These are phyloP conservation scores for Apostasia shenzhenica DNA, from an alignment of 106 monocot species.

Conservation along the genomic window DNA sequence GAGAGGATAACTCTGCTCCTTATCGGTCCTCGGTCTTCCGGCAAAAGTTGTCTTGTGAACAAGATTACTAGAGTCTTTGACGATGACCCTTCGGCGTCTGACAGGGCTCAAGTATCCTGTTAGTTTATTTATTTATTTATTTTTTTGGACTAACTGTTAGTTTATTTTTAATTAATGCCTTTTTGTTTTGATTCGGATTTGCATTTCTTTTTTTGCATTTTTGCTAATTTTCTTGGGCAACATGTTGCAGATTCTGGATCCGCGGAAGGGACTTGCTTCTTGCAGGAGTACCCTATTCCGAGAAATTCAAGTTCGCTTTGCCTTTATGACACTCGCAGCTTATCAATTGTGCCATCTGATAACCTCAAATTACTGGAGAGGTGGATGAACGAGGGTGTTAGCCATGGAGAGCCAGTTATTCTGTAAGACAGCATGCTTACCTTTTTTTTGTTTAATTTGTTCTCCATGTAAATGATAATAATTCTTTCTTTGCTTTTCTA, in stretches of 20 bases:
- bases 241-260: background rate
- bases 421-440: slow-evolving; percentile 15
- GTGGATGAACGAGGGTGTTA: slow-evolving; percentile 56
- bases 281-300: slow-evolving; percentile 57
- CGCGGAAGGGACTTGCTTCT: slow-evolving; percentile 21
- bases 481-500: too few relatives aligned
- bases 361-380: slow-evolving; percentile 32
- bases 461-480: too few relatives aligned
- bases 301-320: slow-evolving; percentile 50
- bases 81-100: slow-evolving; percentile 17
- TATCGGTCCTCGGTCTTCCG: slow-evolving; percentile 43
- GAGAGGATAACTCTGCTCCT: slow-evolving; percentile 42
- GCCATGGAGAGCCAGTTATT: slow-evolving; percentile 32
- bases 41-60: slow-evolving; percentile 51
- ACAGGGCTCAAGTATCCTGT: slow-evolving; percentile 36
- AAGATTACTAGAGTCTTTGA: slow-evolving; percentile 43
- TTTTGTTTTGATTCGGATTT: background rate
- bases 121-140: background rate
- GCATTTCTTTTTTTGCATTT: background rate
- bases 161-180: background rate
- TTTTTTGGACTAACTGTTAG: background rate
- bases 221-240: background rate
- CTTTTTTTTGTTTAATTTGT: background rate
- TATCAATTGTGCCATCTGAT: slow-evolving; percentile 16
- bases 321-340: slow-evolving; percentile 43